phyloP scores from a whole-genome alignment of 2,329 filamentous ascomycete species.

The Rosellinia necatrix region DNA sequence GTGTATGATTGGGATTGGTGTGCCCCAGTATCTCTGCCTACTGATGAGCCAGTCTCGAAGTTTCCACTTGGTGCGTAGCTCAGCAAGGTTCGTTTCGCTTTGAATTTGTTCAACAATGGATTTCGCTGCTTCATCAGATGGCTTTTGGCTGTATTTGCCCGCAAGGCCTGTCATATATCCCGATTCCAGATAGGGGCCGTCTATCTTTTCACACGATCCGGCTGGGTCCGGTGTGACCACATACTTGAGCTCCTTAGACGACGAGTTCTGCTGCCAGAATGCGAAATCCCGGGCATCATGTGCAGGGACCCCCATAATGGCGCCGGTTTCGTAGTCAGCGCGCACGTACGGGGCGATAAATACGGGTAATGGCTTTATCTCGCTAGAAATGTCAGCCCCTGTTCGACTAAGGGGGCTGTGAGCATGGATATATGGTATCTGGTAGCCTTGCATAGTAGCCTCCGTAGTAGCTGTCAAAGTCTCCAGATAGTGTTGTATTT shows the following conservation, averaged over 20 bases:
- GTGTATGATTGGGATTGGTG: conserved; percentile 87
- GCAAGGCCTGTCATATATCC: conserved; percentile 71
- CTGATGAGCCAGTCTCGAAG: conserved; percentile 90
- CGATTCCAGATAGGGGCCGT: conserved; percentile 64
- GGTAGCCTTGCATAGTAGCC: conserved; percentile 69
- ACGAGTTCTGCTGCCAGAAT: conserved; percentile 77
- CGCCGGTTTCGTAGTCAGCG: conserved; percentile 82
- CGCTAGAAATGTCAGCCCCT: conserved; percentile 53
- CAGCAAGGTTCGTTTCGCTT: conserved; percentile 58
- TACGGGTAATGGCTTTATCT: conserved; percentile 67
- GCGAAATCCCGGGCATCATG: conserved; percentile 79
- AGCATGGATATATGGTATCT: conserved; percentile 64
- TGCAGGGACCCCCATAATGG: conserved; percentile 89
- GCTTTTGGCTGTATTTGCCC: conserved; percentile 66
- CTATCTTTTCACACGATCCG: conserved; percentile 49
- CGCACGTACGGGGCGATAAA: conserved; percentile 86
- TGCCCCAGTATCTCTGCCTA: conserved; percentile 90
- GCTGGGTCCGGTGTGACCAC: conserved; percentile 63
- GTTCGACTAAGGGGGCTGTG: conserved; percentile 68
- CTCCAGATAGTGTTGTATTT: conserved; percentile 71
- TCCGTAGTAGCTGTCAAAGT: conserved; percentile 59
- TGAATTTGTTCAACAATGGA: conserved; percentile 63
- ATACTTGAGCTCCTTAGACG: conserved; percentile 61
- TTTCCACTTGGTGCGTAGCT: conserved; percentile 73
- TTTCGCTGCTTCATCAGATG: conserved; percentile 65